These are phyloP conservation scores for Phytophthora megakarya DNA, from an alignment of 352 stramenopile species.

Conservation along the genomic window DNA sequence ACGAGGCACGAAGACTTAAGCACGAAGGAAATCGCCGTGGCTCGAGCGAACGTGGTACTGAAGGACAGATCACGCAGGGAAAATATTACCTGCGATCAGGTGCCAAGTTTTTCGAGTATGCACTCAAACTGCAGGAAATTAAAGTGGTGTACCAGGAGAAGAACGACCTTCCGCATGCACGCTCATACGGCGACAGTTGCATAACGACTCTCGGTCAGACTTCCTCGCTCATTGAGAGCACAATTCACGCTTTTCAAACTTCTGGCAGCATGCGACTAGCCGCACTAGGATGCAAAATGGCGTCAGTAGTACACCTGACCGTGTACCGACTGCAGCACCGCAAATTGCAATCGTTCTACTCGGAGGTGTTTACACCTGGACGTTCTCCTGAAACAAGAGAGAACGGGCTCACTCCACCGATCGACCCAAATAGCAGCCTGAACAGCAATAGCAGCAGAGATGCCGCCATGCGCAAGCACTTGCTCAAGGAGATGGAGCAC, in stretches of 20 bases:
- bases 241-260: conserved; percentile 65
- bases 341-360: conserved; percentile 81
- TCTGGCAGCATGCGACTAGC: conserved; percentile 65
- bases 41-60: conserved; percentile 39
- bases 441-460: conserved; percentile 69
- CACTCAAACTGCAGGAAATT: conserved; percentile 76
- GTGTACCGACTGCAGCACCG: conserved; percentile 84
- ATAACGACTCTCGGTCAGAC: conserved; percentile 79
- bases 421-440: conserved; percentile 43
- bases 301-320: conserved; percentile 77
- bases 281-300: conserved; percentile 84
- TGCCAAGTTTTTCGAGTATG: conserved; percentile 86
- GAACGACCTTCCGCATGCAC: conserved; percentile 66
- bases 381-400: conserved; percentile 75
- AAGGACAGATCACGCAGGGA: conserved; percentile 62
- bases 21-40: conserved; percentile 80
- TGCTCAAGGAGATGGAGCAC: conserved; percentile 88
- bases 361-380: conserved; percentile 76
- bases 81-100: conserved; percentile 80
- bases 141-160: conserved; percentile 80
- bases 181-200: conserved; percentile 64
- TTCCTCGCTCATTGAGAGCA: conserved; percentile 80
- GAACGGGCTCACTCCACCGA: conserved; percentile 77
- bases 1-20: conserved; percentile 76
- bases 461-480: conserved; percentile 58